Base-by-base conservation (phyloP, 140 eudicot species). In the Stevia rebaudiana region DNA sequence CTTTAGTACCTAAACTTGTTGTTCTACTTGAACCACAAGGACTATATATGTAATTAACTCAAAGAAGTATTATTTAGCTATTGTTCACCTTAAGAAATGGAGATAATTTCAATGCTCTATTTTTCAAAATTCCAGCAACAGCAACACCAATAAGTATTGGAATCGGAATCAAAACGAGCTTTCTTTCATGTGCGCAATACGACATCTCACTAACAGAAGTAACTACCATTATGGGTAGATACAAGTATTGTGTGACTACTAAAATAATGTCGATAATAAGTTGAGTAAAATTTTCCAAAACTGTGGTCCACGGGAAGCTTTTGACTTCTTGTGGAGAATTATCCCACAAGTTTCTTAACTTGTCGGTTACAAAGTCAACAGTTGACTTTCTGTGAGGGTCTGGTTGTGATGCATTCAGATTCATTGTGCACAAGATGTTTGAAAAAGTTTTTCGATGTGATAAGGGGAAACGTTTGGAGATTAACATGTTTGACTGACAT, bases 201-300 rank as follows among this genome's bases (percentile, higher is more conserved):
- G 95, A 87, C 86, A 90, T 67, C 79, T 90, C 97, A 18, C 94
- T 87, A 31, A 91, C 69, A 24, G 94, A 82, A 57, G 95, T 73
- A 69, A 84, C 70, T 56, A 75, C 83, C 65, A 91, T 74, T 33
- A 84, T 68, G 12, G 98, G 98, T 53, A 79, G 44, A 58, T 73
- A 76, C 11, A 91, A 67, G 74, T 69, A 84, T 71, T 76, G 85
- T 50, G 78, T 70, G 67, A 87, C 91, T 22, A 82, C 80, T 72
- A 80, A 61, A 40, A 76, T 44, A 28, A 91, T 72, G 79, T 91
- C 88, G 22, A 91, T 78, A 24, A 82, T 70, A 67, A 91, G 87
- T 59, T 91, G 94, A 28, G 87, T 73, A 65, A 91, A 87, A 70
- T 81, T 80, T 15, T 82, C 94, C 60, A 79, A 56, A 42, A 82